Base-by-base conservation (phyloP, 140 eudicot species). In the Bidens hawaiensis region DNA sequence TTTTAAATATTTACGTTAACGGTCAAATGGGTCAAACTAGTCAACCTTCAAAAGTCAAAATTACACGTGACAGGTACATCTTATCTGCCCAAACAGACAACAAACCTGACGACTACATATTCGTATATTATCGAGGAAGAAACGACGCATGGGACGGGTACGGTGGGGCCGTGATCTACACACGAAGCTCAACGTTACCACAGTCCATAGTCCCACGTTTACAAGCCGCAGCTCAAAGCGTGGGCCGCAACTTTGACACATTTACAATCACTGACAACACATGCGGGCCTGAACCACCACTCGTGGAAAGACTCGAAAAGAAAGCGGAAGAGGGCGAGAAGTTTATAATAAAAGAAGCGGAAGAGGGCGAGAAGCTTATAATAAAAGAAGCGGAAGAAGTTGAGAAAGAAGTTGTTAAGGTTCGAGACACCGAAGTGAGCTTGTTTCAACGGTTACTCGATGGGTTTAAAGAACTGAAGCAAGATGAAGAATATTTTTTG, bases 81-180 rank as follows among this genome's bases (percentile, higher is more conserved):
- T 65, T 93, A 56, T 93, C 99, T 14, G 74, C 96, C 18, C 79
- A 88, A 76, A 73, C 77, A 30, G 93, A 91, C 40, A 81, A 83
- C 76, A 71, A 78, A 58, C 81, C 89, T 7, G 99, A 91, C 10
- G 96, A 91, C 74, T 91, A 91, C 45, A 53, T 91, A 74, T 87
- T 91, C 47, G 93, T 91, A 21, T 91, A 91, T 67, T 91, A 91
- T 43, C 75, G 95, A 16, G 99, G 99, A 30, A 75, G 88, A 60
- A 91, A 91, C 69, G 99, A 91, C 27, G 99, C 99, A 38, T 91
- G 99, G 96, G 96, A 91, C 59, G 99, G 96, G 17, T 87, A 91
- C 51, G 99, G 99, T 34, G 96, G 99, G 2, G 65, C 96, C 1
- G 88, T 91, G 16, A 31, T 91, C 18, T 91, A 91, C 89, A 91